Base-by-base conservation (phyloP, 257 asterid species). In the Solanum ahanhuiri region DNA sequence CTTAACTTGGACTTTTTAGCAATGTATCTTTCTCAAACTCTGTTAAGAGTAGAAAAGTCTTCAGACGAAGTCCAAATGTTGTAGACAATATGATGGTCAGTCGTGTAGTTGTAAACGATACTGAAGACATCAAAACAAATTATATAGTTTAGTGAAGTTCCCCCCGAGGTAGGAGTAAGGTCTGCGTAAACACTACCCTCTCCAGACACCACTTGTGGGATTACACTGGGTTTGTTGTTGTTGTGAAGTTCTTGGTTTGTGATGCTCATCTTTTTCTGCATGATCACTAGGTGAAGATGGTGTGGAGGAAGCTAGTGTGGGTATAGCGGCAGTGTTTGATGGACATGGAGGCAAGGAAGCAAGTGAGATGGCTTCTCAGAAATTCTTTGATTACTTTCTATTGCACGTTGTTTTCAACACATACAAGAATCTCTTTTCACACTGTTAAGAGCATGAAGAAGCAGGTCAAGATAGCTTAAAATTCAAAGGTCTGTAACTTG, bases 281-380 rank as follows among this genome's bases (percentile, higher is more conserved):
- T 43, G 9, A 85, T 63, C 23, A 88, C 87, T 90, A 92, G 98
- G 88, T 69, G 88, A 82, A 28, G 86, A 88, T 30, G 91, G 89
- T 86, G 35, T n/a, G 25, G 85, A 86, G 85, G 94, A 90, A 88
- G 85, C 86, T 71, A 69, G 43, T 20, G 5, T 92, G 58, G 92
- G 95, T 85, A 86, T 93, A 63, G 98, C 96, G 51, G 96, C 96
- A 64, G 87, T 94, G 83, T 94, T 95, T 85, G 98, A 93, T 91
- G 98, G 98, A 72, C 98, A 94, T 87, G 95, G 93, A 82, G 98
- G 98, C 45, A 69, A 85, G 23, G 95, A 95, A 92, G 97, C 95
- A 28, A 92, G 98, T 91, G 95, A 92, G 83, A 83, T 93, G 93
- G 96, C 98, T 84, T 95, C 98, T 28, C 82, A 81, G 57, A 92